These are phyloP conservation scores for Curvularia lunata DNA, from an alignment of 2,329 filamentous ascomycete species.

Conservation along the genomic window DNA sequence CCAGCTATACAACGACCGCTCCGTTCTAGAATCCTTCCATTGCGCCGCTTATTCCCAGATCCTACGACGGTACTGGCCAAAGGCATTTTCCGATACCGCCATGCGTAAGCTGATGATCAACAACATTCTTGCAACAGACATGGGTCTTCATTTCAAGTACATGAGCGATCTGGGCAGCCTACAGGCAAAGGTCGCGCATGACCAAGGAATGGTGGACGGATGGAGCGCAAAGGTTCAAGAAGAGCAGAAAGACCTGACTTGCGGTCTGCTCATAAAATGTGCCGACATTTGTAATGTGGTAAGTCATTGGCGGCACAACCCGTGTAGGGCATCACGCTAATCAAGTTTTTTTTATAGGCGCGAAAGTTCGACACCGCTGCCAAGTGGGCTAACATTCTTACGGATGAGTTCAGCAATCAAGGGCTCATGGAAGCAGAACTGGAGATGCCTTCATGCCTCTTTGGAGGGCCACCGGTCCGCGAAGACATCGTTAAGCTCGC, in stretches of 20 bases:
- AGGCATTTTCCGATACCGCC: slow-evolving; percentile 75
- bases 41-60: slow-evolving; percentile 98
- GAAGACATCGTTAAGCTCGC: slow-evolving; percentile 83
- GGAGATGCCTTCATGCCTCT: slow-evolving; percentile 84
- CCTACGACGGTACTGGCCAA: slow-evolving; percentile 87
- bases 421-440: slow-evolving; percentile 89
- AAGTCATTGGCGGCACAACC: slow-evolving; percentile 53
- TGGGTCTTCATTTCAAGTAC: slow-evolving; percentile 96
- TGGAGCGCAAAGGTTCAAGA: slow-evolving; percentile 80
- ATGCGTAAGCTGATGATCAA: slow-evolving; percentile 94
- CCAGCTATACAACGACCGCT: slow-evolving; percentile 95
- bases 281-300: slow-evolving; percentile 99
- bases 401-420: slow-evolving; percentile 93
- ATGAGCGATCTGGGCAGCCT: slow-evolving; percentile 86
- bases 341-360: slow-evolving; percentile 61
- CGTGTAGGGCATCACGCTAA: background rate
- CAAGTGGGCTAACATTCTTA: slow-evolving; percentile 91
- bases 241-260: slow-evolving; percentile 79
- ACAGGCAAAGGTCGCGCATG: slow-evolving; percentile 76
- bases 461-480: slow-evolving; percentile 77
- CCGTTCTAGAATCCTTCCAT: slow-evolving; percentile 95
- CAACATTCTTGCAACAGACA: slow-evolving; percentile 96
- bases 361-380: slow-evolving; percentile 81
- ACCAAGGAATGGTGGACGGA: slow-evolving; percentile 66
- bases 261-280: slow-evolving; percentile 93